Evolutionary conservation across 805 yeast species (phyloP), one percentile per base, ranked within the genome.

Genomic region (Metschnikowia aberdeeniae): DNA sequence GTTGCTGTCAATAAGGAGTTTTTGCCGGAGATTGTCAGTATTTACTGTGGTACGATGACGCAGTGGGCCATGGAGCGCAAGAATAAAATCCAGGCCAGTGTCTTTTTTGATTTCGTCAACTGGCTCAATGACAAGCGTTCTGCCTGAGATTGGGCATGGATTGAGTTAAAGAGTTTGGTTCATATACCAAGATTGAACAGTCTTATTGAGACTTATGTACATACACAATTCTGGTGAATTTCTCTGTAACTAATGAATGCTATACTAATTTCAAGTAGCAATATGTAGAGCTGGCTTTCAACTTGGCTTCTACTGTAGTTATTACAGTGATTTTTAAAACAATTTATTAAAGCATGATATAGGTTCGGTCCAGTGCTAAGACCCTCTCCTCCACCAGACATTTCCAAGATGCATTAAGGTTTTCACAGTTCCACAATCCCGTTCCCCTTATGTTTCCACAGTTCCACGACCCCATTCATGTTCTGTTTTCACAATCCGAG

Each of bases 81-180:
- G 39, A 70, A 77, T 52, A 78, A 76, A 52, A 62, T 78, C 19
- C 74, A 75, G 17, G 70, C 84, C 7, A 68, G 77, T 10, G 60
- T 86, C 57, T 89, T 86, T 60, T 75, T 81, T 52, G 97, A 89
- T 55, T 79, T 88, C 50, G 76, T 86, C 58, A 89, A 89, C 65
- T 90, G 93, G 90, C 60, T 85, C 36, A 74, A 41, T 30, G 44
- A 53, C 12, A 54, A 53, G 42, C 40, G 40, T 19, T 12, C 34
- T 29, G 32, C 14, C 32, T 12, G 6, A 11, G 13, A 11, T 13
- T 29, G 32, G 13, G 26, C 3, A 4, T 22, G 26, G 32, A 4
- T 29, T 7, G 13, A 29, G 6, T 29, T 29, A 12, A 3, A 17
- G 17, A 17, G 17, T 17, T 17, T 17, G 17, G 17, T 17, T 17